Base-by-base conservation (phyloP, 345 rosid species). In the Gossypium australe region DNA sequence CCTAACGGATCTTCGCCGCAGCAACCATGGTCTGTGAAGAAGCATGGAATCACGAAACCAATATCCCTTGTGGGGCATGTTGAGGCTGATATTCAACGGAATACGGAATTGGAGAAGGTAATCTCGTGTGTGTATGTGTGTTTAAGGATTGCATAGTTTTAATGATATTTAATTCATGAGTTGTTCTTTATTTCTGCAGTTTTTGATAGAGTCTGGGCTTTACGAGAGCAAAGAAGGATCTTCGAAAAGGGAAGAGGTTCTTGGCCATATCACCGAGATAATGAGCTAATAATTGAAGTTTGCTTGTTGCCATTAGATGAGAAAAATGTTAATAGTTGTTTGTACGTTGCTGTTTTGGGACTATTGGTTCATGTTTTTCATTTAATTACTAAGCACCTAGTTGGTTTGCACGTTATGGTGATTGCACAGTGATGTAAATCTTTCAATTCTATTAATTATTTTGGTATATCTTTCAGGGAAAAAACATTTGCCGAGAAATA, bases 141-240 rank as follows among this genome's bases (percentile, higher is more conserved):
- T 69, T n/a, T 49, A 53, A 53, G 59, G 17, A 17, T 73, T 61
- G 72, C 13, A 45, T 25, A 72, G 75, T 63, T 51, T 56, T 14
- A 38, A 44, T 73, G 60, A 29, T 34, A 76, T 78, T 58, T 14
- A 22, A 44, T 56, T 29, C 58, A 48, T 63, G 17, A 17, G 51
- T 59, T 60, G 3, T 73, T 24, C 73, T 66, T 62, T 24, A 18
- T 10, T 70, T 14, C 17, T 70, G 24, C 51, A 94, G 97, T 87
- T 82, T 44, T 81, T 94, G 90, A 86, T 80, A 77, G 88, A 85
- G 49, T 75, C 86, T 71, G 97, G 94, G 71, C 89, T 91, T 7
- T 87, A 90, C 38, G 95, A 91, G 86, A 85, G 88, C 82, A 74
- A 86, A 73, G 97, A 89, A 71, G 97, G 89, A 75, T 88, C 91